Evolutionary conservation across 139 green algal species (phyloP).

Genomic region (Picochlorum sp.): DNA sequence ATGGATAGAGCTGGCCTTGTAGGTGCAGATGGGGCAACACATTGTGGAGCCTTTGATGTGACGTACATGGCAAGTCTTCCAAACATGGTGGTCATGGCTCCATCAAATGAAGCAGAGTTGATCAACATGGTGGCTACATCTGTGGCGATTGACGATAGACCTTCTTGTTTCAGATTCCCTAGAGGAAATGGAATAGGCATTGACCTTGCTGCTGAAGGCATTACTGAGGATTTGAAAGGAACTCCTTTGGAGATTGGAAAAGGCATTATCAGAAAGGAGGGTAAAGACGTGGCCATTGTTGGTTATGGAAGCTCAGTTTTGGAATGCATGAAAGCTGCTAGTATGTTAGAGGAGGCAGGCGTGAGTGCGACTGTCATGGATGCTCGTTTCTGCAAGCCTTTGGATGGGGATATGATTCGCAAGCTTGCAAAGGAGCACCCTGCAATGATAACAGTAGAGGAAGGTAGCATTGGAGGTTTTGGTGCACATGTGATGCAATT

Average conservation of each 20-base stretch:
- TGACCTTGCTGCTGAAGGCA: slow-evolving; percentile 68
- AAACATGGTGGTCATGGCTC: slow-evolving; percentile 96
- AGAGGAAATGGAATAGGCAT: slow-evolving; percentile 92
- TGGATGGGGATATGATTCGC: slow-evolving; percentile 75
- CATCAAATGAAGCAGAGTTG: slow-evolving; percentile 89
- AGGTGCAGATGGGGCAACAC: slow-evolving; percentile 93
- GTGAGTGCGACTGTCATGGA: slow-evolving; percentile 86
- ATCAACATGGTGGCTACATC: slow-evolving; percentile 91
- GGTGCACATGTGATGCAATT: slow-evolving; percentile 89
- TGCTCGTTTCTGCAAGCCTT: slow-evolving; percentile 97
- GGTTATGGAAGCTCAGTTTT: slow-evolving; percentile 85
- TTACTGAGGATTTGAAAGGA: slow-evolving; percentile 77
- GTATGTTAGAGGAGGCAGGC: slow-evolving; percentile 68
- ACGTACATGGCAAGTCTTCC: slow-evolving; percentile 94
- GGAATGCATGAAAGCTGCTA: slow-evolving; percentile 74
- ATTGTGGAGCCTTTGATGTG: slow-evolving; percentile 89
- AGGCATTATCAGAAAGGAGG: slow-evolving; percentile 68
- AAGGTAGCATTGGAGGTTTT: slow-evolving; percentile 95
- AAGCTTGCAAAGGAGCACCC: slow-evolving; percentile 71
- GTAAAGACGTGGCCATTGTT: slow-evolving; percentile 84
- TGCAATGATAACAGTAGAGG: slow-evolving; percentile 93
- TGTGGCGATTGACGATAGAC: slow-evolving; percentile 83
- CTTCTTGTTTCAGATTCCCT: slow-evolving; percentile 89
- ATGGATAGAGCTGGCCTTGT: slow-evolving; percentile 97
- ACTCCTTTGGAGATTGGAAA: slow-evolving; percentile 80